A percentile compares a stretch with the other conserved stretches of the same genome.
Evolutionary conservation across 306 rosid species (phyloP).

Genomic region (Leucaena leucocephala): DNA sequence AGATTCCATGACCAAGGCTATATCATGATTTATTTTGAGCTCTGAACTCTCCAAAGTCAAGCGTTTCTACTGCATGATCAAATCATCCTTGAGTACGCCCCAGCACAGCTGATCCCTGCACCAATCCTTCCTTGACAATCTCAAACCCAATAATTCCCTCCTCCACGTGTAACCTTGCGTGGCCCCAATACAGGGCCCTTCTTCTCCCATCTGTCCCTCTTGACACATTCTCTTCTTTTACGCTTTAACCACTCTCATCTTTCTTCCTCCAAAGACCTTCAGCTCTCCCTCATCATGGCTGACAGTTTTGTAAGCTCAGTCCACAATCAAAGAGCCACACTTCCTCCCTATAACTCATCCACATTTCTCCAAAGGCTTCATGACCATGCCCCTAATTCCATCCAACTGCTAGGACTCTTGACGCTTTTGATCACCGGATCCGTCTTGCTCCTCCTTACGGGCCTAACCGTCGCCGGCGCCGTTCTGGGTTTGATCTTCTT

Average conservation of each 20-base stretch:
- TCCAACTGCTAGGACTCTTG: slow-evolving; percentile 64
- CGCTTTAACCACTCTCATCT: neutral
- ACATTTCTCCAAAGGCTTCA: slow-evolving; percentile 53
- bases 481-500: slow-evolving; percentile 49
- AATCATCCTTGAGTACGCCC: neutral
- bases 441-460: slow-evolving; percentile 58
- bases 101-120: neutral
- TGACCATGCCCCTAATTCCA: slow-evolving; percentile 56
- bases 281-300: slow-evolving; percentile 51
- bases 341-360: slow-evolving; percentile 16
- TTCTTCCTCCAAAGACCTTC: neutral
- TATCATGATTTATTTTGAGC: too few relatives aligned
- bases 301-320: slow-evolving; percentile 46
- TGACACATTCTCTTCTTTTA: neutral
- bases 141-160: neutral
- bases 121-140: neutral
- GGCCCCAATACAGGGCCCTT: slow-evolving; percentile 37
- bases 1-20: too few relatives aligned
- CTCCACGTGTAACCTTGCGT: slow-evolving; percentile 64
- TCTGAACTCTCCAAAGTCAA: too few relatives aligned
- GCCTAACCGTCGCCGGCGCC: slow-evolving; percentile 48
- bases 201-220: slow-evolving; percentile 40
- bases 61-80: too few relatives aligned
- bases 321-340: slow-evolving; percentile 37
- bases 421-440: slow-evolving; percentile 56